Percentiles rank a stretch among this genome's conserved stretches.
Conservation (phyloP, 805 yeast species). For the Spathaspora arborariae region DNA sequence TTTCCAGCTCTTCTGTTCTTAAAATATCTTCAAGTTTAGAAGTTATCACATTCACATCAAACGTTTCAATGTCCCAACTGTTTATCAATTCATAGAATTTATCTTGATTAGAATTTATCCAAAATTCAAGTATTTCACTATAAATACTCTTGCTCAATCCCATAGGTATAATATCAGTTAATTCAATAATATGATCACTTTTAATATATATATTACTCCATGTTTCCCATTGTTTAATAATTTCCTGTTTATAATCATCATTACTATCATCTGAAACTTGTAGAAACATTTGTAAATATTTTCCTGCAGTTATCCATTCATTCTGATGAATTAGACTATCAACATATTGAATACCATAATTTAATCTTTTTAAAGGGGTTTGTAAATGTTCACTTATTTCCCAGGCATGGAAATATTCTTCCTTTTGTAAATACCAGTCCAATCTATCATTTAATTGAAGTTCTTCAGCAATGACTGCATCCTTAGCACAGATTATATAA, state of each 20-base stretch:
- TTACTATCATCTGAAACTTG: too few species aligned
- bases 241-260: conserved; percentile 22
- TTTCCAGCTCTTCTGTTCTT: conserved; percentile 18
- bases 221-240: conserved; percentile 53
- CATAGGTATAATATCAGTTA: conserved; percentile 59
- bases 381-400: conserved; percentile 60
- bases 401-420: conserved; percentile 71
- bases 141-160: conserved; percentile 28
- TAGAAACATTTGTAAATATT: conserved; percentile 35
- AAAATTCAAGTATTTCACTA: conserved; percentile 46
- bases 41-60: conserved; percentile 43
- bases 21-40: conserved; percentile 44
- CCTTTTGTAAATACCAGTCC: conserved; percentile 63
- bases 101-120: conserved; percentile 27
- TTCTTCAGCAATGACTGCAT: conserved; percentile 73
- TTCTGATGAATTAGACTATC: conserved; percentile 38
- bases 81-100: conserved; percentile 42
- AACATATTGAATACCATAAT: conserved; percentile 58
- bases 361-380: conserved; percentile 45
- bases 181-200: conserved; percentile 38
- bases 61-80: conserved; percentile 58
- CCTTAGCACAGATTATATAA: conserved; percentile 74
- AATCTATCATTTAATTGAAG: conserved; percentile 66
- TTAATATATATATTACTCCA: conserved; percentile 56
- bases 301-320: conserved; percentile 56